These are phyloP conservation scores for Gastrolobium villosum DNA, from an alignment of 306 rosid species.

Conservation along the genomic window DNA sequence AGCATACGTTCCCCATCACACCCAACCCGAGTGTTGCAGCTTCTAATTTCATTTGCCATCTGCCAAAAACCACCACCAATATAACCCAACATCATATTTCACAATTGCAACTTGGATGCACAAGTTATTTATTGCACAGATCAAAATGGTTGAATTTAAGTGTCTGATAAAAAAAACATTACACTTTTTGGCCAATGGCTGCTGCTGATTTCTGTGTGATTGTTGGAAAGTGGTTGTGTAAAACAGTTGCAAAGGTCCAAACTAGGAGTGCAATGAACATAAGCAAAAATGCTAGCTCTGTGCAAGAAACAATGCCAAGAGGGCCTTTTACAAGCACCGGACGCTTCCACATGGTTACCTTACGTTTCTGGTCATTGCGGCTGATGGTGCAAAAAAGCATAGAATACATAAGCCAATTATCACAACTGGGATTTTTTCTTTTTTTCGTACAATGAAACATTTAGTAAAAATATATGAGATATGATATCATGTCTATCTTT, in stretches of 20 bases:
- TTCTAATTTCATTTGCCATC: conserved; percentile 72
- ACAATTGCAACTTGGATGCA: neutral
- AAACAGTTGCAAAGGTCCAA: conserved; percentile 56
- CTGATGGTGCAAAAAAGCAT: neutral
- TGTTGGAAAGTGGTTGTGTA: conserved; percentile 47
- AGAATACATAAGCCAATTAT: too few relatives aligned
- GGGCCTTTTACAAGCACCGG: conserved; percentile 77
- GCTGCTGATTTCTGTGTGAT: conserved; percentile 57
- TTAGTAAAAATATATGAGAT: neutral
- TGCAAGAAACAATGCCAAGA: conserved; percentile 78
- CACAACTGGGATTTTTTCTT: too few relatives aligned
- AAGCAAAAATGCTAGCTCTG: conserved; percentile 63
- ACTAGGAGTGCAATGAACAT: conserved; percentile 76
- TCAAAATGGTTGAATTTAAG: neutral
- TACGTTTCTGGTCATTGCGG: conserved; percentile 10
- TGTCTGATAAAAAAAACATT: neutral
- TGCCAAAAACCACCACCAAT: conserved; percentile 44
- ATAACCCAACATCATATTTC: neutral
- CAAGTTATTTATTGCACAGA: neutral
- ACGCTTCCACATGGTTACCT: conserved; percentile 56
- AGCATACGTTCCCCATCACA: conserved; percentile 63
- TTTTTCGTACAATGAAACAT: conserved; percentile 4
- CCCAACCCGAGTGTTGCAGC: conserved; percentile 58
- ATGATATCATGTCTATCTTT: too few relatives aligned
- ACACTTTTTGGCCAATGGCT: conserved; percentile 59